Conservation (phyloP, 1,284 basidiomycete species). For the Chalciporus sp. region DNA sequence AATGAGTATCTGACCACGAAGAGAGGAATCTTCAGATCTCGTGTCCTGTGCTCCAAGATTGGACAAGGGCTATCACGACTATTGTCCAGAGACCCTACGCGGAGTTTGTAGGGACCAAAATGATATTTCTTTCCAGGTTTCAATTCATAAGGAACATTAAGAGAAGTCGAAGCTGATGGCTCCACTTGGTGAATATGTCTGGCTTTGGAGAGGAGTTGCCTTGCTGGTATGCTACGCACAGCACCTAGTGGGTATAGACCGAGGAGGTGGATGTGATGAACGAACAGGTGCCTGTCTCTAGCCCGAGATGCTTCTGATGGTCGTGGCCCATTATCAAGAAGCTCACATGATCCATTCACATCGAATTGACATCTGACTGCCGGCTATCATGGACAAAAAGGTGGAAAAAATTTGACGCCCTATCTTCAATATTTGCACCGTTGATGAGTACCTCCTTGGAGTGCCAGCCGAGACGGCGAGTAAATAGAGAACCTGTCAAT, state of each 20-base stretch:
- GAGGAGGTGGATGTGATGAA: slow-evolving; percentile 25
- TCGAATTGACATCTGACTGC: slow-evolving; percentile 4
- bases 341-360: slow-evolving; percentile 9
- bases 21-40: slow-evolving; percentile 14
- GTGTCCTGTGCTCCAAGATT: slow-evolving; percentile 14
- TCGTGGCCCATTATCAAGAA: slow-evolving; percentile 9
- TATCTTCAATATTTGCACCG: not conserved
- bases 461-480: not conserved
- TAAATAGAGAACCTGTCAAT: not conserved
- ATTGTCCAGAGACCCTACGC: slow-evolving; percentile 11
- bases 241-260: slow-evolving; percentile 24
- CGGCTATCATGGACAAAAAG: slow-evolving; percentile 4
- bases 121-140: slow-evolving; percentile 7
- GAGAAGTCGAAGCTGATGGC: slow-evolving; percentile 1
- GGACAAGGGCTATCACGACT: slow-evolving; percentile 7
- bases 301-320: slow-evolving; percentile 12
- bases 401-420: not conserved
- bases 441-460: not conserved
- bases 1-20: slow-evolving; percentile 10
- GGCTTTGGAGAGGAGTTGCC: slow-evolving; percentile 15
- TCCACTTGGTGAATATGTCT: slow-evolving; percentile 10
- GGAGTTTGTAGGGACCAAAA: slow-evolving; percentile 24
- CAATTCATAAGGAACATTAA: slow-evolving; percentile 7
- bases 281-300: slow-evolving; percentile 8
- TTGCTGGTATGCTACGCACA: slow-evolving; percentile 13